These are phyloP conservation scores for Incumbomyces delicatus DNA, from an alignment of 2,329 filamentous ascomycete species.

Conservation along the genomic window DNA sequence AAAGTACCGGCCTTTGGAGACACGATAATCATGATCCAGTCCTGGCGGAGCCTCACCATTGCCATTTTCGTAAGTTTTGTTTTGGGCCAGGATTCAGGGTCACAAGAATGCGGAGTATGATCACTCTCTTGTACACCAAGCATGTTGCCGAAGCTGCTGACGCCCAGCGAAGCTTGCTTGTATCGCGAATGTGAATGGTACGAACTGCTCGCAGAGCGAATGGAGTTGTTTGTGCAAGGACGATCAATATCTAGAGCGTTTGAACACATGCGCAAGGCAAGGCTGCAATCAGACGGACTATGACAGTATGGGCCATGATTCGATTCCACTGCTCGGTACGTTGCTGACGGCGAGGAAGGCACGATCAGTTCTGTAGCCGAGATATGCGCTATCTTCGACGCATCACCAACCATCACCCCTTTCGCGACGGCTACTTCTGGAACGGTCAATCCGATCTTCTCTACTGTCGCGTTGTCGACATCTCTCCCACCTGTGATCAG, in stretches of 20 bases:
- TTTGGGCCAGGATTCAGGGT: too few species aligned
- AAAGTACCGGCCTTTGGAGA: too few species aligned
- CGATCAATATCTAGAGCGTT: conserved; percentile 14
- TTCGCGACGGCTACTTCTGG: conserved; percentile 14
- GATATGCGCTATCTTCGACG: conserved; percentile 15
- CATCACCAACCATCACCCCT: conserved; percentile 14
- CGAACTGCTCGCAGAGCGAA: conserved; percentile 14
- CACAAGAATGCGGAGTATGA: conserved; percentile 12
- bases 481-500: background rate
- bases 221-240: conserved; percentile 20
- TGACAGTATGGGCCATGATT: conserved; percentile 8
- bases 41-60: too few species aligned
- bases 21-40: too few species aligned
- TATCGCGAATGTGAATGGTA: conserved; percentile 17
- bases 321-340: background rate
- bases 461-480: conserved; percentile 11
- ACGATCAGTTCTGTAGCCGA: conserved; percentile 16
- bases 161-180: conserved; percentile 10
- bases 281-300: conserved; percentile 17
- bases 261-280: conserved; percentile 15
- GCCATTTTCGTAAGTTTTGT: too few species aligned
- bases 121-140: background rate
- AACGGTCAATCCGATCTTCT: conserved; percentile 14
- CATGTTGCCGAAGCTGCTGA: too few species aligned
- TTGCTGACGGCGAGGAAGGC: background rate